Conservation (phyloP, 768 basidiomycete genomes). For the Ramaria rubella region DNA sequence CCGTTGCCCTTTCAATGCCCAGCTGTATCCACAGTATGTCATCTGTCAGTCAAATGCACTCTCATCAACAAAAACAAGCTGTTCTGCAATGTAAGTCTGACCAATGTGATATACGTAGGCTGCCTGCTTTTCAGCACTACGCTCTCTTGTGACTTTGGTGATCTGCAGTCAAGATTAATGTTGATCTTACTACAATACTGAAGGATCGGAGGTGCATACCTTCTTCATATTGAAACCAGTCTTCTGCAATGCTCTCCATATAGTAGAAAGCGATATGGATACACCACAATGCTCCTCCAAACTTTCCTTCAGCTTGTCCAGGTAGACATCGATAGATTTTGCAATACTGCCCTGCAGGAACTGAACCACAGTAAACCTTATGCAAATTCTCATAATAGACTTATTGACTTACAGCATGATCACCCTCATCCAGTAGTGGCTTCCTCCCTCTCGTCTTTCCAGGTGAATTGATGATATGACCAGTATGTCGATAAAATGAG, state of each 20-base stretch:
- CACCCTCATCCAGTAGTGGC: background rate
- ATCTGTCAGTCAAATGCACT: slow-evolving; percentile 19
- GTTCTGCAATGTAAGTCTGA: slow-evolving; percentile 11
- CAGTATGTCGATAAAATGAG: background rate
- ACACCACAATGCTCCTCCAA: background rate
- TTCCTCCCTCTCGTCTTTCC: background rate
- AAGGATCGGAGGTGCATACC: background rate
- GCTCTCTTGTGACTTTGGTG: slow-evolving; percentile 14
- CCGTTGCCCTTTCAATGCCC: slow-evolving; percentile 18
- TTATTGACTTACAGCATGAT: too few relatives aligned
- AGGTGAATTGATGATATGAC: background rate
- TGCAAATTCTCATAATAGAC: background rate
- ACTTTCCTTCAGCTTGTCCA: background rate
- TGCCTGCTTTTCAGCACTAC: slow-evolving; percentile 2
- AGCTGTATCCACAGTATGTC: slow-evolving; percentile 17
- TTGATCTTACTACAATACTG: background rate
- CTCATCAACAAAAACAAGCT: too few relatives aligned
- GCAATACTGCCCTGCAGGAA: background rate
- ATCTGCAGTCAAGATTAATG: slow-evolving; percentile 8
- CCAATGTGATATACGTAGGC: slow-evolving; percentile 5
- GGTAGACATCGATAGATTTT: background rate
- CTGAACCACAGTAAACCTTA: background rate
- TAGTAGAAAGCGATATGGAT: background rate
- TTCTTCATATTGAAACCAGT: slow-evolving; percentile 4
- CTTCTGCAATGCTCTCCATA: background rate